Conservation (phyloP, 306 rosid species). For the Cucurbita argyrosperma region DNA sequence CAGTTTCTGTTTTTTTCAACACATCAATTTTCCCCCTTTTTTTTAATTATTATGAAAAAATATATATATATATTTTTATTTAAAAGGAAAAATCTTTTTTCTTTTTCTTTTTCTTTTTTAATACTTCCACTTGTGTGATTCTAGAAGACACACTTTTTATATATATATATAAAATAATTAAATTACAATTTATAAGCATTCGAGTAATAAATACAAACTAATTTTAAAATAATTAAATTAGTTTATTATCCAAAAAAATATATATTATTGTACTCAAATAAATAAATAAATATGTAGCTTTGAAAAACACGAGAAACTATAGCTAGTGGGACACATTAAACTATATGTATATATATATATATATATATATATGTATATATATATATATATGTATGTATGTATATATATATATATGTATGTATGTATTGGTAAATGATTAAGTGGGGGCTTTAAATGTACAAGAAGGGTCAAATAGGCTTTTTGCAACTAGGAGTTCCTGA, state of each 20-base stretch:
- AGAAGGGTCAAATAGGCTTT: neutral
- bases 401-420: neutral
- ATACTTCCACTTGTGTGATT: neutral
- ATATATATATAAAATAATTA: neutral
- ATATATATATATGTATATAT: neutral
- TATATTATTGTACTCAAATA: no score
- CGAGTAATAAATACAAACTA: neutral
- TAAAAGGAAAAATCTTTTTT: no score
- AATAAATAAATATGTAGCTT: no score
- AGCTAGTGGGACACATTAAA: no score
- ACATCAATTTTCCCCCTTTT: neutral
- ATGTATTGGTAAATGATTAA: neutral
- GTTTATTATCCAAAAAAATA: no score
- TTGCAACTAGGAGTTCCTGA: neutral
- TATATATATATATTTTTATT: no score
- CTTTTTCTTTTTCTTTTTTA: neutral
- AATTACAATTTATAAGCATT: neutral
- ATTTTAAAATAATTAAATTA: no score
- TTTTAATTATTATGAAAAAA: neutral
- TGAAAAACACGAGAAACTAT: neutral
- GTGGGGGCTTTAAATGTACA: neutral
- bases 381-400: no score
- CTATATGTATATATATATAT: no score
- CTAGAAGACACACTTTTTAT: neutral
- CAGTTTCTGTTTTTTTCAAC: conserved; percentile 4